Conservation (phyloP, 441 rosid genomes). For the Adansonia rubrostipa region DNA sequence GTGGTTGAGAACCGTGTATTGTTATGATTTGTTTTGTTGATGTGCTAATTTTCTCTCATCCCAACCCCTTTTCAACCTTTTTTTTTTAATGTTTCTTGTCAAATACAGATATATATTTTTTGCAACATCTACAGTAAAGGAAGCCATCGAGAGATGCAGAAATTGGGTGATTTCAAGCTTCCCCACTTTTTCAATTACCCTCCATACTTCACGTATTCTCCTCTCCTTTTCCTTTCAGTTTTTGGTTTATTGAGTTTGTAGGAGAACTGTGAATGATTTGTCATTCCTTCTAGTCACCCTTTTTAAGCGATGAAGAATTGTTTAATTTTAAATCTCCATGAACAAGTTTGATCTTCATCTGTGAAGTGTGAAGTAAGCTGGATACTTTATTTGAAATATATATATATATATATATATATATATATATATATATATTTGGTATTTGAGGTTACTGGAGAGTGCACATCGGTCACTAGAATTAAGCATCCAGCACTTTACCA, state of each 20-base stretch:
- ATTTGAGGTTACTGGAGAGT: background rate
- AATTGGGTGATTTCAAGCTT: conserved; percentile 80
- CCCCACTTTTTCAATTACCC: conserved; percentile 96
- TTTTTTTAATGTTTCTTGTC: background rate
- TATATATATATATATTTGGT: background rate
- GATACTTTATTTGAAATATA: background rate
- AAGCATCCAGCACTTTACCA: background rate
- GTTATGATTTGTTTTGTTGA: background rate
- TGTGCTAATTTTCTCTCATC: background rate
- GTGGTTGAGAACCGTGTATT: background rate
- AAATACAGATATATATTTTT: conserved; percentile 13
- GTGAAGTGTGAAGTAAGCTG: background rate
- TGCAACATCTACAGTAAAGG: conserved; percentile 13
- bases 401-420: background rate
- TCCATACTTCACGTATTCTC: conserved; percentile 89
- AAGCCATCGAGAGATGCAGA: conserved; percentile 60
- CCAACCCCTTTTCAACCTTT: background rate
- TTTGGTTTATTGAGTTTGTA: background rate
- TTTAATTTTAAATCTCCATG: background rate
- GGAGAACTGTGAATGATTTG: background rate
- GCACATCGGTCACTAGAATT: background rate
- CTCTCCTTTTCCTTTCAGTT: background rate
- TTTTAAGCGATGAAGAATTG: background rate
- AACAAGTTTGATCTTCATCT: background rate
- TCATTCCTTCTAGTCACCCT: background rate